Evolutionary conservation across 176 grass and related monocot species (phyloP), one percentile per base, ranked within the genome.

Genomic region (Calamus simplicifolius): DNA sequence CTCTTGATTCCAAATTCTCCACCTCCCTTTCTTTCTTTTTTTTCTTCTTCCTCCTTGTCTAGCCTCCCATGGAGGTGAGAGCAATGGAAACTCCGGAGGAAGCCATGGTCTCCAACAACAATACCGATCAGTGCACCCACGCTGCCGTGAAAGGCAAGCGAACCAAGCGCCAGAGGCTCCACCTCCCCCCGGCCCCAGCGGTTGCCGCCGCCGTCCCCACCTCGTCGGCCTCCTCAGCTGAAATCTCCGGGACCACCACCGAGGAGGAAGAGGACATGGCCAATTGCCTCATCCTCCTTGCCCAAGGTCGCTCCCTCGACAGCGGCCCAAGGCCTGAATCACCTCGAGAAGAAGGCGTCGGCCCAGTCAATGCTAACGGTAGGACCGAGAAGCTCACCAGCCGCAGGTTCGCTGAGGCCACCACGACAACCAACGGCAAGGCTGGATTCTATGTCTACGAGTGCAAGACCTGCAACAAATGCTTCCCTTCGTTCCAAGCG

Each of bases 391-490:
- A 52, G 50, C 29, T 52, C 25, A 19, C 49, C 3, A 52, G 6
- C 8, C 48, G 49, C 10, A 52, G 49, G 50, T 6, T 29, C 23
- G 43, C 25, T 13, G 63, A 29, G 17, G 4, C 48, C 2, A n/a
- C 48, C 25, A 30, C 16, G 50, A 25, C 50, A 7, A 6, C 50
- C 23, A 29, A 29, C 16, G 63, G 49, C 16, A 61, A 28, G 27
- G 26, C 69, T 5, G 57, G 69, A 4, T 29, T 52, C 35, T 51
- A 51, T 8, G 69, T 35, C 4, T 71, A 71, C 57, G 38, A 61
- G 69, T 71, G 69, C 69, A 71, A 71, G 69, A 71, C 69, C 48
- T 71, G 69, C 49, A 18, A 31, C 69, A 71, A 52, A 48, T 61
- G 57, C 57, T 48, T 43, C 35, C 35, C 35, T 43, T 43, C 35